Conservation (phyloP, 1,284 basidiomycete genomes). For the Stereum hirsutum region DNA sequence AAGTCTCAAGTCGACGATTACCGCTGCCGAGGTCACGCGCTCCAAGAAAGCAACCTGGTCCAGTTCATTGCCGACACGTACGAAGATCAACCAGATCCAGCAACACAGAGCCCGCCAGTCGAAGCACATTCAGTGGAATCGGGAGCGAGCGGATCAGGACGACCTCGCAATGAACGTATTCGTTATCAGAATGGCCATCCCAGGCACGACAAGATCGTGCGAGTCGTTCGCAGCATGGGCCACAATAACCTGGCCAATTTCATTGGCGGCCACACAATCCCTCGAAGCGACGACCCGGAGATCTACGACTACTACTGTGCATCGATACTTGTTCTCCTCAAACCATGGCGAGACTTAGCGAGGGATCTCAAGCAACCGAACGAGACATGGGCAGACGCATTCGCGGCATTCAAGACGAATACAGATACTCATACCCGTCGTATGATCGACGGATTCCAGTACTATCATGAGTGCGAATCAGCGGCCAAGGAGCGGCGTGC, state of each 20-base stretch:
- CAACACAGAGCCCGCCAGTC: neutral
- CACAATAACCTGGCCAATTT: conserved; percentile 25
- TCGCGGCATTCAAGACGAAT: conserved; percentile 9
- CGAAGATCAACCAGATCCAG: neutral
- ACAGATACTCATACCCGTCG: neutral
- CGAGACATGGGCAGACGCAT: conserved; percentile 19
- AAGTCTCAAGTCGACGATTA: neutral
- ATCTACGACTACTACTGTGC: conserved; percentile 23
- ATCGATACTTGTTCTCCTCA: conserved; percentile 26
- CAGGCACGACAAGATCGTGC: conserved; percentile 5
- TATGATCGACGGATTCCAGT: conserved; percentile 24
- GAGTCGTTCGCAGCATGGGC: conserved; percentile 14
- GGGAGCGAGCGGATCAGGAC: neutral
- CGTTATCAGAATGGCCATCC: neutral
- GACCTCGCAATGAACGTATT: neutral
- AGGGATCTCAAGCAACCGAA: conserved; percentile 17
- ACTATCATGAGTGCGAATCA: conserved; percentile 22
- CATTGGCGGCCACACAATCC: conserved; percentile 23
- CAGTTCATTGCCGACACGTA: neutral
- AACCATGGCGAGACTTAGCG: conserved; percentile 25
- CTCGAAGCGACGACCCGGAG: conserved; percentile 15
- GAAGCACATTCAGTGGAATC: neutral
- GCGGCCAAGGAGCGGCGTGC: conserved; percentile 6
- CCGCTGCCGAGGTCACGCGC: neutral
- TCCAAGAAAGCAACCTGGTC: neutral